phyloP scores from a whole-genome alignment of 352 stramenopile species.

The Peronospora belbahrii region DNA sequence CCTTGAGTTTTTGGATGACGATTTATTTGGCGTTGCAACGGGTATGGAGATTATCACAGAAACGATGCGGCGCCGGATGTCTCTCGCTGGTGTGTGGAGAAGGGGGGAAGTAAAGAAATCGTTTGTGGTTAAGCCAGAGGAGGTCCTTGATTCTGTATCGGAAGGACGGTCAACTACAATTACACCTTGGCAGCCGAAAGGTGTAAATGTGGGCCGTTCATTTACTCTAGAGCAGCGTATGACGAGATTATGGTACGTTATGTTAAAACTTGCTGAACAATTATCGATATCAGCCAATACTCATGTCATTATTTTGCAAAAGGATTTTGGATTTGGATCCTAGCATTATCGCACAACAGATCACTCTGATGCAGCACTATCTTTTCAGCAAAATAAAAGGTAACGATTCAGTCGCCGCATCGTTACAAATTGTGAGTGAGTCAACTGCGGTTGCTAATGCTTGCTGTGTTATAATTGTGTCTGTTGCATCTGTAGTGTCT shows the following conservation, averaged over 20 bases:
- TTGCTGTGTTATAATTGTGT: background rate
- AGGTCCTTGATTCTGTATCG: conserved; percentile 21
- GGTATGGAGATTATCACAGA: conserved; percentile 77
- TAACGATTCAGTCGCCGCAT: conserved; percentile 4
- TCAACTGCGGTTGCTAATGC: background rate
- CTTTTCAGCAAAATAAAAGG: conserved; percentile 85
- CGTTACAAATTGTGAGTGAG: background rate
- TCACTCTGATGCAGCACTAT: conserved; percentile 83
- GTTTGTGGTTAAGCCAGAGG: conserved; percentile 50
- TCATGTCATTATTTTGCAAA: conserved; percentile 3
- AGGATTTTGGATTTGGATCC: conserved; percentile 75
- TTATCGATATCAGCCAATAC: background rate
- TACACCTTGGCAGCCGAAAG: conserved; percentile 47
- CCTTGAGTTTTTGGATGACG: conserved; percentile 65
- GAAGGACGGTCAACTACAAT: conserved; percentile 34
- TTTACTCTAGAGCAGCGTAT: conserved; percentile 24
- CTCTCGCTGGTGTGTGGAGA: conserved; percentile 65
- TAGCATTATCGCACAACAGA: conserved; percentile 74
- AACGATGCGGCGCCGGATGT: conserved; percentile 62
- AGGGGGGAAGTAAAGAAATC: conserved; percentile 47
- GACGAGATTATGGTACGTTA: conserved; percentile 50
- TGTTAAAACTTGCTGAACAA: background rate
- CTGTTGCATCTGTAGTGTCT: conserved; percentile 55
- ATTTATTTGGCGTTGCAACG: conserved; percentile 52
- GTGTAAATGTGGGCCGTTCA: conserved; percentile 30